Percentiles rank a stretch among this genome's conserved stretches.
phyloP scores from a whole-genome alignment of 805 yeast species.

The Saturnispora halmiae region DNA sequence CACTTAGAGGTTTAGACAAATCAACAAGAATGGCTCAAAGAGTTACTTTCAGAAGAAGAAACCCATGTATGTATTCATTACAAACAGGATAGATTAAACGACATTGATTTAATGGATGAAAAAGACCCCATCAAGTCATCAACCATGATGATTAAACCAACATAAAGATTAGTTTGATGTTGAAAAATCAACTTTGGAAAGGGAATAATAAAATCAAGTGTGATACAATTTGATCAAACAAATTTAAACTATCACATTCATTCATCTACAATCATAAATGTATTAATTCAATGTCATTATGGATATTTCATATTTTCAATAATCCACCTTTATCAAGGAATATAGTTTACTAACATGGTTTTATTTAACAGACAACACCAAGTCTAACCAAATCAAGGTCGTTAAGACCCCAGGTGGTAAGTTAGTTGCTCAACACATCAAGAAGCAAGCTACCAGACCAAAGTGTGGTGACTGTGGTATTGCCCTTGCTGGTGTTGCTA shows the following conservation, averaged over 20 bases:
- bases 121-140: neutral
- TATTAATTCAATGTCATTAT: too few species aligned
- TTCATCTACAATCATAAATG: too few species aligned
- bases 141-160: too few species aligned
- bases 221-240: too few species aligned
- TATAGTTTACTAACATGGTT: constrained; percentile 16
- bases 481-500: constrained; percentile 60
- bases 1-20: constrained; percentile 6
- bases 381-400: constrained; percentile 98
- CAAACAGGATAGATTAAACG: neutral
- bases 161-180: too few species aligned
- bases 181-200: too few species aligned
- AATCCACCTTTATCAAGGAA: neutral
- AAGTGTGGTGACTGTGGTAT: constrained; percentile 84
- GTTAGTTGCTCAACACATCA: constrained; percentile 95
- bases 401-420: constrained; percentile 99
- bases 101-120: neutral
- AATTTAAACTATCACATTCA: too few species aligned
- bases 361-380: constrained; percentile 88
- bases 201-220: too few species aligned
- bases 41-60: constrained; percentile 98
- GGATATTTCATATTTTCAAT: too few species aligned
- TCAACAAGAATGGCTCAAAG: constrained; percentile 83
- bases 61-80: constrained; percentile 78
- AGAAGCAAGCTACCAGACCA: constrained; percentile 82